Evolutionary conservation across 176 grass and related monocot species (phyloP), one percentile per base, ranked within the genome.

Genomic region (Eremochloa ophiuroides): DNA sequence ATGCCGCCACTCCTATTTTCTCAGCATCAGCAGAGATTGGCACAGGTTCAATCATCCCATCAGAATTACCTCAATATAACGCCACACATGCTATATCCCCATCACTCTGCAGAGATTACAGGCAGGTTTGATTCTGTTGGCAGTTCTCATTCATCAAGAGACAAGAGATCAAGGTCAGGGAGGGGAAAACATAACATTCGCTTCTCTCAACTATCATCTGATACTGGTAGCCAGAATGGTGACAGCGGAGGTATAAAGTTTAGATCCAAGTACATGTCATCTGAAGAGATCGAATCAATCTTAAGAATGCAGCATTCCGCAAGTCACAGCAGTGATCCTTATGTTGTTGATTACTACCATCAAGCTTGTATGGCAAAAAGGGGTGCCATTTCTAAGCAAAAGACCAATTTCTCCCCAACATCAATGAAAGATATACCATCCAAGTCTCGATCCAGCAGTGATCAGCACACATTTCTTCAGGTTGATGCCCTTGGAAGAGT

Each of bases 271-370:
- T 94, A 96, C 80, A 99, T 99, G 97, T 96, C 97, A 72, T 68
- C 97, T 84, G 97, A 96, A 87, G 97, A 99, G 86, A 96, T 99
- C 9, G 97, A 99, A 72, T 91, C 79, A 75, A 99, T 99, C 67
- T 83, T 99, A 35, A 94, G 88, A 90, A 99, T 96, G 89, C 97
- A 99, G 71, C 89, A 96, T 80, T 88, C 93, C 27, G 91, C 91
- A 73, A 93, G 83, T 59, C 93, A 99, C 85, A 90, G 82, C 76
- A 99, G 84, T 80, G 97, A 99, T 91, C 93, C 97, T 80, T 99
- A 99, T 38, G 59, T 88, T 28, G 91, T 91, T n/a, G 97, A 99
- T 76, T 99, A 99, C 79, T 99, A 99, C 53, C 97, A 99, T 80
- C 93, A 96, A 89, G 97, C 97, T 88, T 93, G 93, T 88, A 88